These are phyloP conservation scores for Gracilaria domingensis DNA, from an alignment of 23 red algal species.

Conservation along the genomic window DNA sequence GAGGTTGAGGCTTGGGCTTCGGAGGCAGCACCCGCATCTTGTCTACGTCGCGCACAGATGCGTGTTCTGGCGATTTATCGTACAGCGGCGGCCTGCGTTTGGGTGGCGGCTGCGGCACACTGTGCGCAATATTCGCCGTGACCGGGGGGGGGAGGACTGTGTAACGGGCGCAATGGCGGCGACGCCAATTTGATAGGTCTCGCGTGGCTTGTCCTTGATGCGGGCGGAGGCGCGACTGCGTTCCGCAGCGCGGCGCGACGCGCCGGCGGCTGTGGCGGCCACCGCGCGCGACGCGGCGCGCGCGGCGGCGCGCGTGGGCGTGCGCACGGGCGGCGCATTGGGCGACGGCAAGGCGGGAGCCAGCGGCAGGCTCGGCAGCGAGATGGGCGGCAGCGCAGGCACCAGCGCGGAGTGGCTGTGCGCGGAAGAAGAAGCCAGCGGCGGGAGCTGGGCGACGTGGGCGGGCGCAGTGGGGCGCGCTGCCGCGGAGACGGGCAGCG, in stretches of 20 bases:
- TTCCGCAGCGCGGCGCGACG: not conserved
- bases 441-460: too few species aligned
- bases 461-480: not conserved
- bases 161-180: not conserved
- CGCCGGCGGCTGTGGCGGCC: not conserved
- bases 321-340: not conserved
- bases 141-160: not conserved
- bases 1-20: not conserved
- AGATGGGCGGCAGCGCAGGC: too few species aligned
- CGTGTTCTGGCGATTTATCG: not conserved
- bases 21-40: not conserved
- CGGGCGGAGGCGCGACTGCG: not conserved
- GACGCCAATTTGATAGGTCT: not conserved
- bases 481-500: not conserved
- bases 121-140: not conserved
- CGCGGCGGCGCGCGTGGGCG: not conserved
- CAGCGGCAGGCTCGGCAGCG: not conserved
- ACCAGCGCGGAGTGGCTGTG: too few species aligned
- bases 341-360: not conserved
- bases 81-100: slow-evolving; percentile 6
- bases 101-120: not conserved
- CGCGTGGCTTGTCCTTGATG: not conserved
- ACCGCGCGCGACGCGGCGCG: not conserved
- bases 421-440: too few species aligned
- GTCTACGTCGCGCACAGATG: not conserved